Conservation (phyloP, 225 moss, liverwort and hornwort genomes). For the Pseudisothecium myosuroides region DNA sequence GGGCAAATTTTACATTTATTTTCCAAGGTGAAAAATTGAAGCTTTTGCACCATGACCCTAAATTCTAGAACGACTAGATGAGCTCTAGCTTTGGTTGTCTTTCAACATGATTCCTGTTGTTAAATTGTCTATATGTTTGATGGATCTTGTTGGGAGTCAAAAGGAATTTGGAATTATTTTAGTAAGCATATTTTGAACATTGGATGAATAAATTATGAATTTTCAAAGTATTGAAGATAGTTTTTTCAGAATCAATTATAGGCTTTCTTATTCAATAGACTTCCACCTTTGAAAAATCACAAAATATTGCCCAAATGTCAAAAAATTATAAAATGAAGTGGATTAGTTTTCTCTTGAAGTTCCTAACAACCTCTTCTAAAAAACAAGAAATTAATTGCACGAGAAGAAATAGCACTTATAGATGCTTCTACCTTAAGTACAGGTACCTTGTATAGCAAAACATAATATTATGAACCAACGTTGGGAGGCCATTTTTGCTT, state of each 20-base stretch:
- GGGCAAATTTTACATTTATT: neutral
- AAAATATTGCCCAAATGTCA: accelerated
- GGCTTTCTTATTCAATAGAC: neutral
- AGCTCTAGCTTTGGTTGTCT: neutral
- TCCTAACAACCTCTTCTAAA: neutral
- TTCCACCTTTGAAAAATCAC: neutral
- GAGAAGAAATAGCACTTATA: neutral
- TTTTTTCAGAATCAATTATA: accelerated
- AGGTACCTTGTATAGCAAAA: neutral
- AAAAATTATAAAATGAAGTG: neutral
- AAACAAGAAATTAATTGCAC: accelerated
- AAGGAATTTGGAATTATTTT: too few species aligned
- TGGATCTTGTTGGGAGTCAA: neutral
- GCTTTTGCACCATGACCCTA: accelerated
- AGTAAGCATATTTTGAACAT: accelerated
- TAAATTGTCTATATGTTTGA: neutral
- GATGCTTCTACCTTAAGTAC: neutral
- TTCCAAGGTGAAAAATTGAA: neutral
- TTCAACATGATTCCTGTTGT: accelerated
- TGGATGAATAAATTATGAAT: neutral
- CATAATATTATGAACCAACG: too few species aligned
- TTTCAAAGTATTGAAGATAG: too few species aligned
- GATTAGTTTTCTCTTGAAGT: neutral
- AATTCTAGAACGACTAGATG: neutral
- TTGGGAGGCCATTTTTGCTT: too few species aligned